Conservation (phyloP, 768 basidiomycete genomes). For the Royoungia palumana region DNA sequence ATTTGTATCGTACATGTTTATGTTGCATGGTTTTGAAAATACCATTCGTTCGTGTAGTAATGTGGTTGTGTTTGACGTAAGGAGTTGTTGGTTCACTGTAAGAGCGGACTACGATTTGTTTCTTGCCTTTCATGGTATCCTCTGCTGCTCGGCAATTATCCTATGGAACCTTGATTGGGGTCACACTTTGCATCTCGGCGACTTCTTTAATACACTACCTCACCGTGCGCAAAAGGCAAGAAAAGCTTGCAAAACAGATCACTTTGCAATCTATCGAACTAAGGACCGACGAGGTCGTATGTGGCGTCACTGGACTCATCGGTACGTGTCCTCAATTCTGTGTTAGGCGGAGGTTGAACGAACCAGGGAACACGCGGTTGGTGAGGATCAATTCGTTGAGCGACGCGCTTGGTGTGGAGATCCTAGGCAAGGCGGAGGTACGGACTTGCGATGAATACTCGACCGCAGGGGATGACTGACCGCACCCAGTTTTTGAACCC, state of each 20-base stretch:
- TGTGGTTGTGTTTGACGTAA: too few species aligned
- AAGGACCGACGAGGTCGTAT: constrained; percentile 72
- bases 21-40: neutral
- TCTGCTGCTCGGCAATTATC: constrained; percentile 34
- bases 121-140: constrained; percentile 24
- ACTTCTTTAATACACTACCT: constrained; percentile 59
- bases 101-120: neutral
- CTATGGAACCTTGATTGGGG: constrained; percentile 65
- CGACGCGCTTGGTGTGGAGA: constrained; percentile 87
- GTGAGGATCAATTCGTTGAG: constrained; percentile 90
- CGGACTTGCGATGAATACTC: constrained; percentile 1
- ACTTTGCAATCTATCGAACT: constrained; percentile 63
- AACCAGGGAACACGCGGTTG: constrained; percentile 87
- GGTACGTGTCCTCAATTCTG: constrained; percentile 43
- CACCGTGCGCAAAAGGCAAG: constrained; percentile 46
- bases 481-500: constrained; percentile 82
- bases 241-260: constrained; percentile 26
- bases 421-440: constrained; percentile 94
- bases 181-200: constrained; percentile 71
- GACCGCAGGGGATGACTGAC: constrained; percentile 30
- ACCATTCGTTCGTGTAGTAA: too few species aligned
- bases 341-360: neutral
- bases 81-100: too few species aligned
- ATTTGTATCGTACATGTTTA: neutral
- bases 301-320: constrained; percentile 81